Evolutionary conservation across 169 alveolate species (phyloP), one percentile per base, ranked within the genome.

Genomic region (Cryptosporidium ubiquitum): DNA sequence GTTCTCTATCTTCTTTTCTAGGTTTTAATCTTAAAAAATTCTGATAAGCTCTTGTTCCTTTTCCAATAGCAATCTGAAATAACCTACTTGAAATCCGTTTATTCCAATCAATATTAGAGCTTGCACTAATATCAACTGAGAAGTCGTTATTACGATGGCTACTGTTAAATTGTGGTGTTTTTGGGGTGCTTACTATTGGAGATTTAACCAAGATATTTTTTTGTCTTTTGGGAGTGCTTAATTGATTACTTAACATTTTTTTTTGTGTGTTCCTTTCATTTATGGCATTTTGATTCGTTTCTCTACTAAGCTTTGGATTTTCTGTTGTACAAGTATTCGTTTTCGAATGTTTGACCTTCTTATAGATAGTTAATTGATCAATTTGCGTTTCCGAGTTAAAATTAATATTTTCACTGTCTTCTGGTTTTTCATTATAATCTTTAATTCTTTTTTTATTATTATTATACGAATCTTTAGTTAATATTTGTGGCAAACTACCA

Each of bases 31-130:
- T 79, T 5, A 79, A 66, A 49, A 58, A 79, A 47, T 79, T 79
- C 74, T 79, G 89, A 64, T 79, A 79, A 39, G 89, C 89, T 64
- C 74, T 60, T 20, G 89, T 79, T 10, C 89, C 89, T 47, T 79
- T 79, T 23, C 89, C 89, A 23, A 79, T 64, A 26, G 89, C 89
- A 37, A 79, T 79, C 44, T 79, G 89, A 29, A 79, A 79, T 29
- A 79, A n/a, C 61, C 89, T 58, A 79, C 89, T 79, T 20, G 89
- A 79, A 44, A 79, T 79, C 31, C 89, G 35, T 40, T 79, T 79
- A 23, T 64, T 79, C 89, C 89, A 79, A 47, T 79, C 89, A 40
- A 79, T 42, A 40, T 39, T 61, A 6, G 75, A 26, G 18, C 69
- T 58, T 10, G 66, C n/a, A 7, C 51, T 5, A 31, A 39, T 35